These are phyloP conservation scores for Pestalotiopsis sp. DNA, from an alignment of 2,329 filamentous ascomycete genomes.

Conservation along the genomic window DNA sequence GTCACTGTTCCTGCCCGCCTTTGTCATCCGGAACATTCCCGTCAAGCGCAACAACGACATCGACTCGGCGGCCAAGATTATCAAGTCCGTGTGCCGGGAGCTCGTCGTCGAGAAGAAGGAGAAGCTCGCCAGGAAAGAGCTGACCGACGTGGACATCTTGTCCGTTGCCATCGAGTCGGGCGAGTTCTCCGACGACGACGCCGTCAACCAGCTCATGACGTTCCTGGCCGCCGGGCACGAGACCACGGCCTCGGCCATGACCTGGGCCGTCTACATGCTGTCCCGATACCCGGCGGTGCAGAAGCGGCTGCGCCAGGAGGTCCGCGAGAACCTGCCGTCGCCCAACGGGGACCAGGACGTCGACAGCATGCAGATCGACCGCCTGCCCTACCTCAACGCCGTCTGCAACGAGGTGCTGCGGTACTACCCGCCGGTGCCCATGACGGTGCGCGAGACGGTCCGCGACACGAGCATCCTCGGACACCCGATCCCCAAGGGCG, in stretches of 20 bases:
- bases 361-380: conserved; percentile 38
- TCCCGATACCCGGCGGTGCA: conserved; percentile 38
- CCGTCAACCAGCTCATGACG: conserved; percentile 44
- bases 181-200: conserved; percentile 40
- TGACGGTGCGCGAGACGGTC: conserved; percentile 62
- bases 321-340: conserved; percentile 38
- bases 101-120: conserved; percentile 72
- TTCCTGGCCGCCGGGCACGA: conserved; percentile 47
- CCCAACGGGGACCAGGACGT: conserved; percentile 32
- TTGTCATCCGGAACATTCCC: conserved; percentile 66
- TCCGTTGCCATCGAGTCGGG: conserved; percentile 38
- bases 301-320: conserved; percentile 39
- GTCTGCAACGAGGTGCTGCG: conserved; percentile 47
- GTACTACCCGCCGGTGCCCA: conserved; percentile 45
- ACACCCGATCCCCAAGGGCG: conserved; percentile 64
- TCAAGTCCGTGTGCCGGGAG: conserved; percentile 67
- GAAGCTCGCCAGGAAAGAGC: conserved; percentile 47
- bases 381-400: conserved; percentile 41
- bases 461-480: conserved; percentile 59
- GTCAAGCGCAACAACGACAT: conserved; percentile 72
- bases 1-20: conserved; percentile 62
- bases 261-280: conserved; percentile 43
- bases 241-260: conserved; percentile 43
- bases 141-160: conserved; percentile 37
- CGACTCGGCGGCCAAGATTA: conserved; percentile 53